Conservation (phyloP, 176 grass and related monocot species). For the sorghum (Sorghum bicolor) region Sorghum_bicolor_NCBIv3 NC_012873.2:66817001-66817500, state of each 20-base stretch:
- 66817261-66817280: slow-evolving; percentile 85
- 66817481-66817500: neutral
- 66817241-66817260: slow-evolving; percentile 88
- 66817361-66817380: neutral
- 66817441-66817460: slow-evolving; percentile 8
- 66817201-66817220: slow-evolving; percentile 25
- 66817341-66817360: neutral
- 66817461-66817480: neutral
- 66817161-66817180: neutral
- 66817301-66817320: slow-evolving; percentile 14
- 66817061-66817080: slow-evolving; percentile 67
- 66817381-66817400: neutral
- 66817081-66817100: slow-evolving; percentile 48
- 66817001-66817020: slow-evolving; percentile 20
- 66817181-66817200: slow-evolving; percentile 45
- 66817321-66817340: slow-evolving; percentile 5
- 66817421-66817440: neutral
- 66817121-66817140: slow-evolving; percentile 13
- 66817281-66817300: slow-evolving; percentile 42
- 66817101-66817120: slow-evolving; percentile 20
- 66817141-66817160: slow-evolving; percentile 16
- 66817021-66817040: slow-evolving; percentile 55
- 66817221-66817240: slow-evolving; percentile 56
- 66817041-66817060: slow-evolving; percentile 72
- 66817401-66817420: neutral